Conservation (phyloP, 177 flowering plant species). For the Tripterygium wilfordii region DNA sequence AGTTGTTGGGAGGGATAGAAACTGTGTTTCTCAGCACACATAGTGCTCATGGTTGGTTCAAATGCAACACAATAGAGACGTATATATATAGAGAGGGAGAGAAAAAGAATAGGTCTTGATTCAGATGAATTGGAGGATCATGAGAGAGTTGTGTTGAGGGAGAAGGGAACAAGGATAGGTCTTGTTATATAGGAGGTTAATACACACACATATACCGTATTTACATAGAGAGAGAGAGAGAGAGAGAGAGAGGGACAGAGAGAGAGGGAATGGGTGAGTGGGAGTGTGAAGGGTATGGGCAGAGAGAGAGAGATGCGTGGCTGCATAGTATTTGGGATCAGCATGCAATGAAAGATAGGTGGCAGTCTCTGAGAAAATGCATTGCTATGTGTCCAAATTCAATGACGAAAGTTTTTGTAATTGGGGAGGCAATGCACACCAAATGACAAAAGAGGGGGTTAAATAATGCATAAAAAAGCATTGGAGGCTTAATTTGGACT, state of each 20-base stretch:
- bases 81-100: not conserved
- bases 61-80: too few relatives aligned
- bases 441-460: too few relatives aligned
- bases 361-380: slow-evolving; percentile 25
- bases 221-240: slow-evolving; percentile 2
- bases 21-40: slow-evolving; percentile 45
- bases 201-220: too few relatives aligned
- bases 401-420: too few relatives aligned
- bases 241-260: slow-evolving; percentile 16
- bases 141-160: slow-evolving; percentile 6
- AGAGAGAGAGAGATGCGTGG: slow-evolving; percentile 55
- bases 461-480: too few relatives aligned
- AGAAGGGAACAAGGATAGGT: slow-evolving; percentile 7
- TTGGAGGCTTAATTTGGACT: too few relatives aligned
- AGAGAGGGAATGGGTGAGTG: slow-evolving; percentile 23
- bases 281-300: slow-evolving; percentile 32
- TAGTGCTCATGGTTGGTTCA: slow-evolving; percentile 23
- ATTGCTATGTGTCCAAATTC: slow-evolving; percentile 14
- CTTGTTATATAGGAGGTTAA: slow-evolving; percentile 1
- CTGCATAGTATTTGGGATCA: slow-evolving; percentile 32
- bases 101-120: not conserved
- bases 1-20: slow-evolving; percentile 19
- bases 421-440: too few relatives aligned
- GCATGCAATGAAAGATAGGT: slow-evolving; percentile 55
- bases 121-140: not conserved